These are phyloP conservation scores for Daldinia sp. DNA, from an alignment of 2,329 filamentous ascomycete genomes.

Conservation along the genomic window DNA sequence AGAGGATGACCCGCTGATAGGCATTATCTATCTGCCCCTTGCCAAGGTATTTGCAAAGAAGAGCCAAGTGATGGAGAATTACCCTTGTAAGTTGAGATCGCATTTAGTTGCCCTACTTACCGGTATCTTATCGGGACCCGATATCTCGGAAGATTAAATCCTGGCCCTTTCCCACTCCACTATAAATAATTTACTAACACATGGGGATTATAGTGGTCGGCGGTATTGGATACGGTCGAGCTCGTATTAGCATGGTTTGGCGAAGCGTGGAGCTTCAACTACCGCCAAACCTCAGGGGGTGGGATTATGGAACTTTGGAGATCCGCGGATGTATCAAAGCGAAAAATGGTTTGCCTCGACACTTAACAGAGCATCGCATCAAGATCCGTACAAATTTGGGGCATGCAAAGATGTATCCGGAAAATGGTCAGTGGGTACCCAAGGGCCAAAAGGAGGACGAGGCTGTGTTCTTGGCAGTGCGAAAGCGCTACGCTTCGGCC, in stretches of 20 bases:
- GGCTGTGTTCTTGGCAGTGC: slow-evolving; percentile 62
- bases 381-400: slow-evolving; percentile 68
- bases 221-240: slow-evolving; percentile 75
- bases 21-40: slow-evolving; percentile 74
- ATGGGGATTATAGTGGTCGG: slow-evolving; percentile 58
- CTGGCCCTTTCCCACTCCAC: not conserved
- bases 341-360: slow-evolving; percentile 56
- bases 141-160: not conserved
- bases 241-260: slow-evolving; percentile 76
- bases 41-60: slow-evolving; percentile 67
- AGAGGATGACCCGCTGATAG: slow-evolving; percentile 74
- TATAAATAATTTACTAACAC: slow-evolving; percentile 14
- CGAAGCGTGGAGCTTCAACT: slow-evolving; percentile 71
- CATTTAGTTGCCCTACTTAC: not conserved
- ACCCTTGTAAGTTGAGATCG: slow-evolving; percentile 53
- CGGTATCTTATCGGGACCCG: not conserved
- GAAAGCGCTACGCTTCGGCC: slow-evolving; percentile 66
- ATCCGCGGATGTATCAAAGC: slow-evolving; percentile 61
- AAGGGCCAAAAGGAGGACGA: slow-evolving; percentile 52
- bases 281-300: slow-evolving; percentile 67
- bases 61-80: slow-evolving; percentile 71
- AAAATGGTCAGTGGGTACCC: slow-evolving; percentile 60
- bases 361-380: slow-evolving; percentile 60
- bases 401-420: slow-evolving; percentile 64
- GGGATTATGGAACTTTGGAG: slow-evolving; percentile 76